These are phyloP conservation scores for Talinum fruticosum DNA, from an alignment of 148 eudicot species.

Conservation along the genomic window DNA sequence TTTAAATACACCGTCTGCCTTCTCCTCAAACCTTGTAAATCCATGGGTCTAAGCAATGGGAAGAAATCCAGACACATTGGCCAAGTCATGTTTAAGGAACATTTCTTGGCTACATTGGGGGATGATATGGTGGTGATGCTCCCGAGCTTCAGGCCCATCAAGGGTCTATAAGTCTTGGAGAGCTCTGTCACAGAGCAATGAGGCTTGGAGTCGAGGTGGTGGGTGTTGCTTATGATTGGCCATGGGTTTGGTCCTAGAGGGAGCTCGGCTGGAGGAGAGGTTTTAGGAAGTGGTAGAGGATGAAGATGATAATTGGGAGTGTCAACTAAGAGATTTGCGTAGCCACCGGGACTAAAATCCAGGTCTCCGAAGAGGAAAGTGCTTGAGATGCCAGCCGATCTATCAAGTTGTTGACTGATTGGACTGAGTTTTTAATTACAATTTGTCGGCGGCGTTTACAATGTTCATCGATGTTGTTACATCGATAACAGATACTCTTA, in stretches of 20 bases:
- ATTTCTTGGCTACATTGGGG: constrained; percentile 20
- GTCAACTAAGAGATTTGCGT: no score
- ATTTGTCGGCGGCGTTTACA: no score
- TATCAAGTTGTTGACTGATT: no score
- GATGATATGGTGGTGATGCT: constrained; percentile 34
- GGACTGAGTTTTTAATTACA: no score
- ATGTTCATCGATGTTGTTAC: no score
- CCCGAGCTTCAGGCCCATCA: constrained; percentile 45
- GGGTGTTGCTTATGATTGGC: constrained; percentile 40
- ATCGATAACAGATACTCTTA: no score
- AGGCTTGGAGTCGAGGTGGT: constrained; percentile 30
- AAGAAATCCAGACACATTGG: constrained; percentile 32
- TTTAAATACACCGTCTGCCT: background rate
- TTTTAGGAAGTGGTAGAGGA: background rate
- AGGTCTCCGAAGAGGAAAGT: no score
- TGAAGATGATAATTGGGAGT: background rate
- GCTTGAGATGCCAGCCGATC: no score
- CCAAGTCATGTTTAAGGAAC: constrained; percentile 23
- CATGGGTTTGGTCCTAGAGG: constrained; percentile 14
- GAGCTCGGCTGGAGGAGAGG: background rate
- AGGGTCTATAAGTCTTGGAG: constrained; percentile 35
- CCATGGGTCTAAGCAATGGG: constrained; percentile 23
- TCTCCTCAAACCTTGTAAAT: constrained; percentile 22
- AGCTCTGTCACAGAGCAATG: constrained; percentile 31
- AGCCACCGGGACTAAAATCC: no score